phyloP scores from a whole-genome alignment of 805 yeast species.

The Wickerhamiella azyma region DNA sequence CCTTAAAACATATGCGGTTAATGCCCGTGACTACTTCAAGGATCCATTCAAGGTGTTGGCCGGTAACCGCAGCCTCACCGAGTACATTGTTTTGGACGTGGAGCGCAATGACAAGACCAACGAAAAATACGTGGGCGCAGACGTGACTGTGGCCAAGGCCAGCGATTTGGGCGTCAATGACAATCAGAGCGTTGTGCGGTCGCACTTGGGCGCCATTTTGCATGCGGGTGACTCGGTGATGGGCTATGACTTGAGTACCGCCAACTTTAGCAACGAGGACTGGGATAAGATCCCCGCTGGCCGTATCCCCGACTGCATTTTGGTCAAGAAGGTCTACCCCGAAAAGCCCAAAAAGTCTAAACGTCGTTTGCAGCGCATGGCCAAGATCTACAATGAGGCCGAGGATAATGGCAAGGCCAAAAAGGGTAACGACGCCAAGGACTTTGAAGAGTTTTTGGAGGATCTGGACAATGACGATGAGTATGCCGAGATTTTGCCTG shows the following conservation, averaged over 20 bases:
- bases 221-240: conserved; percentile 94
- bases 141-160: conserved; percentile 80
- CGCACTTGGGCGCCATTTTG: conserved; percentile 85
- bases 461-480: conserved; percentile 85
- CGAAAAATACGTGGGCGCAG: conserved; percentile 76
- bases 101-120: conserved; percentile 75
- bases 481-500: conserved; percentile 46
- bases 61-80: conserved; percentile 55
- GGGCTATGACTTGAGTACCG: conserved; percentile 76
- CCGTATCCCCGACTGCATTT: conserved; percentile 55
- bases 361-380: conserved; percentile 96
- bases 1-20: conserved; percentile 61
- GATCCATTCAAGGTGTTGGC: conserved; percentile 64
- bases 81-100: conserved; percentile 82
- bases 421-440: conserved; percentile 55
- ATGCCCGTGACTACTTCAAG: conserved; percentile 67
- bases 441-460: conserved; percentile 81
- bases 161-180: conserved; percentile 81
- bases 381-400: conserved; percentile 83
- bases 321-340: conserved; percentile 81
- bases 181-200: conserved; percentile 64
- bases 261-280: conserved; percentile 54
- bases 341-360: conserved; percentile 66
- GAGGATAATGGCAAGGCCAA: conserved; percentile 73
- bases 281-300: conserved; percentile 30